Evolutionary conservation across 108 stramenopile genomes (phyloP).

Genomic region (Aurantiochytrium sp.): DNA sequence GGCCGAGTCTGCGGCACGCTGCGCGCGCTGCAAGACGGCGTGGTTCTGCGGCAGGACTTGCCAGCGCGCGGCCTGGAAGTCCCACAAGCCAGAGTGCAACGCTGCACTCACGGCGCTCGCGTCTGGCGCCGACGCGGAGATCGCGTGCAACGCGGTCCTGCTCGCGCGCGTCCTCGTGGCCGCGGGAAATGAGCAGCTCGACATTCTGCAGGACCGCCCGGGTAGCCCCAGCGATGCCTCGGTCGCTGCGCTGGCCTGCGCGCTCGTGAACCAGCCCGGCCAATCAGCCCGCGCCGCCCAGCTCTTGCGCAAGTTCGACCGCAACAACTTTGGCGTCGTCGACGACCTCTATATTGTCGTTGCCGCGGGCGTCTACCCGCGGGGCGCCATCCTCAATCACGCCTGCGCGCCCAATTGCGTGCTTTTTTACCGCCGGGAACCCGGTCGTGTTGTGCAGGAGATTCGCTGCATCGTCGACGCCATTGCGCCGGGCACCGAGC

Average conservation of each 20-base stretch:
- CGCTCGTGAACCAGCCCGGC: not conserved
- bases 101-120: not conserved
- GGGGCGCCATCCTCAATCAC: constrained; percentile 70
- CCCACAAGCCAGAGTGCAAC: not conserved
- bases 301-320: constrained; percentile 29
- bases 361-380: constrained; percentile 63
- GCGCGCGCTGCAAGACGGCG: not conserved
- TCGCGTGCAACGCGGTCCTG: not conserved
- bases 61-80: not conserved
- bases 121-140: not conserved
- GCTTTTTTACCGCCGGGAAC: constrained; percentile 44
- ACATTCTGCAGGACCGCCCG: not conserved
- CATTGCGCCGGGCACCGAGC: constrained; percentile 52
- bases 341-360: constrained; percentile 50
- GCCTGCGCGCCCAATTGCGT: constrained; percentile 66
- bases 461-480: constrained; percentile 39
- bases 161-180: not conserved
- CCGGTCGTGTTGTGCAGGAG: not conserved
- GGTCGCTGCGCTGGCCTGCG: not conserved
- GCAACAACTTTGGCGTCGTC: constrained; percentile 68
- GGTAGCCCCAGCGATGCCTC: not conserved
- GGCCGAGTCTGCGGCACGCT: not conserved
- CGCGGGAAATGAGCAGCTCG: not conserved
- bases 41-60: not conserved
- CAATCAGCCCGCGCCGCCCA: not conserved